Base-by-base conservation (phyloP, 2,329 filamentous ascomycete species). In the Fusarium sp. region DNA sequence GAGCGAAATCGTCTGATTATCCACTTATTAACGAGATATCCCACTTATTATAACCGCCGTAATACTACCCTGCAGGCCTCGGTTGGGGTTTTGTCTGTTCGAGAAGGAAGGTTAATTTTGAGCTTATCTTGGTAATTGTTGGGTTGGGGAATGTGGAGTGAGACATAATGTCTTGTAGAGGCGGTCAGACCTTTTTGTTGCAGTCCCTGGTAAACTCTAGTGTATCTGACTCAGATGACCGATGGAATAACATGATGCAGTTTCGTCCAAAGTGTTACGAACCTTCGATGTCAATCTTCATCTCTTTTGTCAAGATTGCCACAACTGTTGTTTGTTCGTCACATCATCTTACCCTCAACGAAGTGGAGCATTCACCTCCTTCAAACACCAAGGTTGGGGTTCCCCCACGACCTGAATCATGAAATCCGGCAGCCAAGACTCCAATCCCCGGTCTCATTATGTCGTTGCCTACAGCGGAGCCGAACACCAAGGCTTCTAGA, bases 361-460 rank as follows among this genome's bases (percentile, higher is more conserved):
- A 9, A 21, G 23, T 28, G 49, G 49, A 39, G 49, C 21, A 41
- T 14, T 8, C 16, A 41, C 49, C 46, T 25, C 49, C 37, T 52
- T 39, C 13, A 28, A 52, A 52, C 49, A 21, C 5, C 14, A 26
- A 37, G 21, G 13, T 52, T 52, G 49, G 49, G 49, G 49, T 52
- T 52, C 49, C 49, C 49, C 49, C 49, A 52, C 49, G 49, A 28
- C 31, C 49, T 42, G 49, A 52, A 52, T 52, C 49, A 52, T 52
- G 49, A 42, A 52, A 6, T 52, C 18, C 23, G 7, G n/a, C 10
- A 52, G 49, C 49, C 49, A 52, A 52, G 49, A 52, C 23, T 41
- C 34, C 34, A 26, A 41, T 51, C 34, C 49, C 31, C 18, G 16
- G 49, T 28, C 34, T 43, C 7, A 4, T 39, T 50, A 12, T 11